Conservation (phyloP, 768 basidiomycete species). For the Leccinum ochraceum region DNA sequence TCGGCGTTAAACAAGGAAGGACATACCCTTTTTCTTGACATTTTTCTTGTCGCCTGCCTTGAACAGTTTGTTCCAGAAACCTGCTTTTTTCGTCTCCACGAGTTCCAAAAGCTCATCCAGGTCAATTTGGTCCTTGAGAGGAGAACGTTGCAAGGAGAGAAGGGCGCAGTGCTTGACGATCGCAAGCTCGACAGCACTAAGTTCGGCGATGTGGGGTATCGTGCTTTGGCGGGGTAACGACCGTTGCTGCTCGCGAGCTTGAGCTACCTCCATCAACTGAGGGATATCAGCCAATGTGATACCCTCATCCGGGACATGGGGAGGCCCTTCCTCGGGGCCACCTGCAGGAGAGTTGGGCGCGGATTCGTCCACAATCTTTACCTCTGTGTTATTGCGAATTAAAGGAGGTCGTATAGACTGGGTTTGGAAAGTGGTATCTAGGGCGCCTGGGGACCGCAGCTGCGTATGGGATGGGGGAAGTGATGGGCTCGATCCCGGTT, state of each 20-base stretch:
- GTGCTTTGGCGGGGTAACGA: constrained; percentile 75
- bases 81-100: constrained; percentile 89
- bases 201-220: constrained; percentile 82
- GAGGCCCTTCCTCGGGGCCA: constrained; percentile 42
- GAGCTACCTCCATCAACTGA: constrained; percentile 87
- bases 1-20: constrained; percentile 2
- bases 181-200: constrained; percentile 80
- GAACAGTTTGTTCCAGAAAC: constrained; percentile 96
- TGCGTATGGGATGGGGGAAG: constrained; percentile 39
- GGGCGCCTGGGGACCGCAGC: constrained; percentile 40
- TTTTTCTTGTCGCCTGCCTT: constrained; percentile 90
- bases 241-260: constrained; percentile 86
- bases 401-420: constrained; percentile 64
- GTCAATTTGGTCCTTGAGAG: constrained; percentile 80
- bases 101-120: constrained; percentile 93
- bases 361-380: constrained; percentile 86
- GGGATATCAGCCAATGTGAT: constrained; percentile 95
- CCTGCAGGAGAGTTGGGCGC: constrained; percentile 69
- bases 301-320: constrained; percentile 63
- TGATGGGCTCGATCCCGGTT: constrained; percentile 32
- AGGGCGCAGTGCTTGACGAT: constrained; percentile 93
- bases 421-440: constrained; percentile 40
- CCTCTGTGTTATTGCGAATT: constrained; percentile 78
- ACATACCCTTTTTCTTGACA: constrained; percentile 80
- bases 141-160: constrained; percentile 72